Base-by-base conservation (phyloP, 163 green algal genomes). In the Prototheca wickerhamii region DNA sequence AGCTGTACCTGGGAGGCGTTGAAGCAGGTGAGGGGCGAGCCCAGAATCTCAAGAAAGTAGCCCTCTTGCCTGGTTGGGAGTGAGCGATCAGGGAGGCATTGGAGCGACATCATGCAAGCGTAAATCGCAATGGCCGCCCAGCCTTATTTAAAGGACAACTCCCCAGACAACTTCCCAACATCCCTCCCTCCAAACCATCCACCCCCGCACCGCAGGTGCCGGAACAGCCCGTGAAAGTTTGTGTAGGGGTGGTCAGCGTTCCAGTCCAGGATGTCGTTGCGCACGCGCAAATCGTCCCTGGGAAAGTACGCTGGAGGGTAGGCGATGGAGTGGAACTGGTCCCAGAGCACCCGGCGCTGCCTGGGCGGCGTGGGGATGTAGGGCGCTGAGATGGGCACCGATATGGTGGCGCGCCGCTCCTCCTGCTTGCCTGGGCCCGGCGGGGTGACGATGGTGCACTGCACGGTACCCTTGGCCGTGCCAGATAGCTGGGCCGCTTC, bases 191-290 rank as follows among this genome's bases (percentile, higher is more conserved):
- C 54, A 50, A 61, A 66, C 31, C 43, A 64, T n/a, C n/a, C n/a
- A 32, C 50, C 51, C 35, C 53, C 42, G 2, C 51, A 65, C 25
- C 76, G 61, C 33, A 97, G 80, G 42, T 57, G 55, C 61, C 94
- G 66, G 65, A 84, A 95, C 55, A 90, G 72, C 10, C 78, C 80
- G 72, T 98, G 89, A 78, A 85, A 99, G 80, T 98, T 98, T 68
- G 92, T 99, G 80, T 91, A 88, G 0, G 86, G 87, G 76, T 98
- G 91, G 81, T 99, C 93, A 10, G 91, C 93, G 69, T 99, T 90
- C 89, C 90, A 96, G 76, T 96, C 90, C 73, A 96, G 73, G 52
- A 95, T 87, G 72, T 96, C 90, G 60, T 71, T 69, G 49, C 40
- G 51, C 6, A 70, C 55, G 40, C 46, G 77, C 25, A 96, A 67